A percentile compares a stretch with the other conserved stretches of the same genome.
Evolutionary conservation across 164 flowering plant genomes (phyloP).

Genomic region (Tetracentron sinense): DNA sequence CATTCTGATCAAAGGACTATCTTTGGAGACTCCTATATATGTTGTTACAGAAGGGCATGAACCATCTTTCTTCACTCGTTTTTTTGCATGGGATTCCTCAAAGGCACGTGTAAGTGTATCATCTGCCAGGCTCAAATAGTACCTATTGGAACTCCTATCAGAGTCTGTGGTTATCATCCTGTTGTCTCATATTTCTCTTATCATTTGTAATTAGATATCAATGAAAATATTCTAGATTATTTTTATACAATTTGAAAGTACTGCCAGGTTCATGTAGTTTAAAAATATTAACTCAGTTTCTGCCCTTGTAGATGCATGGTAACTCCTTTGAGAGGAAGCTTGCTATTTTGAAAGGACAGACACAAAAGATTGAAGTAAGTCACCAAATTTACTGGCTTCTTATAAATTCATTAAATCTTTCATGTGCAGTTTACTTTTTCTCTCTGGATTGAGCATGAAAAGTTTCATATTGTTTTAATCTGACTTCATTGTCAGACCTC

Average conservation of each 20-base stretch:
- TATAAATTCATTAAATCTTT: background rate
- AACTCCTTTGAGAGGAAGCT: conserved; percentile 78
- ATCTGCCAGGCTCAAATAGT: background rate
- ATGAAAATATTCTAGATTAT: conserved; percentile 2
- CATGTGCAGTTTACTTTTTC: background rate
- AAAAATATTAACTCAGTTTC: conserved; percentile 8
- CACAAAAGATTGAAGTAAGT: conserved; percentile 41
- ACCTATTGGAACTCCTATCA: background rate
- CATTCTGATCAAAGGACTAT: conserved; percentile 40
- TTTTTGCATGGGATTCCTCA: conserved; percentile 60
- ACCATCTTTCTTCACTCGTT: conserved; percentile 65
- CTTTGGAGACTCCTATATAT: conserved; percentile 53
- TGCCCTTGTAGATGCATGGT: conserved; percentile 49
- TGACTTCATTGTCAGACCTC: background rate
- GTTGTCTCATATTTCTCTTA: background rate
- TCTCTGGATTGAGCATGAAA: background rate
- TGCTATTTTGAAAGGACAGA: conserved; percentile 50
- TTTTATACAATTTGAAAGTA: background rate
- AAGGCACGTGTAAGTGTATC: conserved; percentile 48
- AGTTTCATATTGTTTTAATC: background rate
- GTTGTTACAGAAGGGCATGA: conserved; percentile 62
- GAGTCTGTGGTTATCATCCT: background rate
- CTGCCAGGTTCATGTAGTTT: background rate
- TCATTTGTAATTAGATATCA: background rate
- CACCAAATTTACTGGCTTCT: background rate